Evolutionary conservation across 2,329 filamentous ascomycete species (phyloP), one percentile per base, ranked within the genome.

Genomic region (Cryoendolithus antarcticus): DNA sequence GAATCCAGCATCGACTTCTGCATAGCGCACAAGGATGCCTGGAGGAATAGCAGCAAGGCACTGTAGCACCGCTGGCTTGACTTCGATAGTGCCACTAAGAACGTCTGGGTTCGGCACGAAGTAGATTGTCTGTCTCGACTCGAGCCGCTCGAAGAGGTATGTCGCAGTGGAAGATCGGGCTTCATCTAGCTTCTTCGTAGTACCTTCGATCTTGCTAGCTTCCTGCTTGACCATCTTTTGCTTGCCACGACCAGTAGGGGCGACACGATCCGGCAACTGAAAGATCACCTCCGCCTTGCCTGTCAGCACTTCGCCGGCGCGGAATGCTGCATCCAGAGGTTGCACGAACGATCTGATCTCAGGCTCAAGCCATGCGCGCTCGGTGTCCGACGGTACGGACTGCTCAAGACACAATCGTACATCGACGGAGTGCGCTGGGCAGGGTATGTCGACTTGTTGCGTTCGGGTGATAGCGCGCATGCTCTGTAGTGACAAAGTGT

Each of bases 71-170:
- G 27, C 13, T 30, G 32, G 9, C 13, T 19, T 38, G 27, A 32
- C 29, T 9, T 35, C 9, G 13, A 28, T 35, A 8, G 35, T 30
- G 9, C 32, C 10, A 2, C n/a, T 6, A 9, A 42, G 6, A 11
- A 19, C 40, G 4, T 35, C 9, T 2, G n/a, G 3, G 32, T 43
- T 21, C 30, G 47, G 40, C 4, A 19, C 29, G 33, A 52, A 51
- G 10, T 41, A 30, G 1, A 46, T 32, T 28, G 24, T 42, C 32
- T 51, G 47, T 4, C 42, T 42, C 29, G 53, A 49, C 46, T 55
- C 53, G 29, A 56, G 50, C 7, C 50, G 43, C 15, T 54, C 52
- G 27, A 55, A 46, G 6, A 53, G 15, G 36, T 58, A 57, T 10
- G 38, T 27, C 24, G 37, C 10, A 51, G 38, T 2, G 44, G 15